phyloP scores from a whole-genome alignment of 2,329 filamentous ascomycete genomes.

The Colletotrichum sansevieriae region DNA sequence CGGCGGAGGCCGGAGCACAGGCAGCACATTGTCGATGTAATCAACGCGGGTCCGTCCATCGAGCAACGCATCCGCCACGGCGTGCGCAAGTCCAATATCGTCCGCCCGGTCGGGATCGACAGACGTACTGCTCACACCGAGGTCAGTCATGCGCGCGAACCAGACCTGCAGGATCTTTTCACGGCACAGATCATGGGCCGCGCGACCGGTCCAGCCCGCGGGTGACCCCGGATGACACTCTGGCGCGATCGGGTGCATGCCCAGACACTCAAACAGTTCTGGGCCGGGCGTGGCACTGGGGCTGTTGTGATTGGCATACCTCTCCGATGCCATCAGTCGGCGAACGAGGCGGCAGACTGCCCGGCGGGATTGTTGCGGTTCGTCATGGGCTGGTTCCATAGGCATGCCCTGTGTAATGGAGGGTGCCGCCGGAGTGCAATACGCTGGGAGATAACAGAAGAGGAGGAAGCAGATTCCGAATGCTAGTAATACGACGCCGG shows the following conservation, averaged over 20 bases:
- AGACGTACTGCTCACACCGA: neutral
- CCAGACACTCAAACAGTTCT: neutral
- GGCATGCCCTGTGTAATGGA: neutral
- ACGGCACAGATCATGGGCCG: neutral
- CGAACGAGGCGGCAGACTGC: neutral
- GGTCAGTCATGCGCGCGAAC: neutral
- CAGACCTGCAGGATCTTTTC: constrained; percentile 3
- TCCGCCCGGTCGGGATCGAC: neutral
- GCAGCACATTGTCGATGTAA: neutral
- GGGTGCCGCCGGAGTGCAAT: neutral
- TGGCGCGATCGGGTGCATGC: constrained; percentile 2
- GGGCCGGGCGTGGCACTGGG: neutral
- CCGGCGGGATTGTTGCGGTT: neutral
- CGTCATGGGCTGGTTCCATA: neutral
- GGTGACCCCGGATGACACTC: constrained; percentile 2
- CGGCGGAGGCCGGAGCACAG: neutral
- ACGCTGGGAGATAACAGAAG: neutral
- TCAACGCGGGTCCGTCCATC: neutral
- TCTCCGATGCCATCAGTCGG: neutral
- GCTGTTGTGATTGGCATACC: neutral
- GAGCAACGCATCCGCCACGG: neutral
- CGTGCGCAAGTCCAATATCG: neutral
- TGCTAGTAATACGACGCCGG: neutral
- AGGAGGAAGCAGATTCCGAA: neutral
- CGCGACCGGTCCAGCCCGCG: neutral